Conservation (phyloP, 257 asterid species). For the Ligustrum vulgare region DNA sequence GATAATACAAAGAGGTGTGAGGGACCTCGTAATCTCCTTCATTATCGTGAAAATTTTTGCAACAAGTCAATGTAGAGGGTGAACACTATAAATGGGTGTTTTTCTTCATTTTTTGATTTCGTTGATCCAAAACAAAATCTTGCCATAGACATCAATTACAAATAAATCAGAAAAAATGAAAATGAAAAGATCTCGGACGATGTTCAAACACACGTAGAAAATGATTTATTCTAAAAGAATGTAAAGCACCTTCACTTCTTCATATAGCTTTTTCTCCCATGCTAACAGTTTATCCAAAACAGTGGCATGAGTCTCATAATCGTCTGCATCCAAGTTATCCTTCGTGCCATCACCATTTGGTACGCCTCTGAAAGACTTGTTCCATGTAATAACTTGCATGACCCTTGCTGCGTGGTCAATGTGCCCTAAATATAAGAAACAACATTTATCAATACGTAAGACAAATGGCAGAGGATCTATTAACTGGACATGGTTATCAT, state of each 20-base stretch:
- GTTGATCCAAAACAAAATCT: no score
- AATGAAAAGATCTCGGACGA: not conserved
- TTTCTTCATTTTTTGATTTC: no score
- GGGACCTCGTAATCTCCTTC: no score
- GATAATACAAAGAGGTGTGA: no score
- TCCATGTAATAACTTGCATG: conserved; percentile 98
- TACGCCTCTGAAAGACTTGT: conserved; percentile 74
- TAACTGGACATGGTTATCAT: not conserved
- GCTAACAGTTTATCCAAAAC: conserved; percentile 91
- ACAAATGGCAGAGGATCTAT: not conserved
- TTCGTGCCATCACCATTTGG: conserved; percentile 60
- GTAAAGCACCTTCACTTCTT: conserved; percentile 84
- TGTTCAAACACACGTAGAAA: not conserved
- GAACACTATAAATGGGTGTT: no score
- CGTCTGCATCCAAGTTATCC: conserved; percentile 61
- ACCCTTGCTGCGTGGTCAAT: conserved; percentile 95
- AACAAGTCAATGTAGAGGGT: no score
- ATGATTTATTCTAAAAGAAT: not conserved
- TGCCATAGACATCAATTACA: no score
- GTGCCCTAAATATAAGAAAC: conserved; percentile 62
- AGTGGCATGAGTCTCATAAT: conserved; percentile 89
- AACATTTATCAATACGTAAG: not conserved
- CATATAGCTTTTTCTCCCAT: conserved; percentile 98
- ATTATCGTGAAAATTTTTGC: no score
- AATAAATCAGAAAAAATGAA: not conserved